Evolutionary conservation across 805 yeast genomes (phyloP).

Genomic region (Metschnikowia koreensis): DNA sequence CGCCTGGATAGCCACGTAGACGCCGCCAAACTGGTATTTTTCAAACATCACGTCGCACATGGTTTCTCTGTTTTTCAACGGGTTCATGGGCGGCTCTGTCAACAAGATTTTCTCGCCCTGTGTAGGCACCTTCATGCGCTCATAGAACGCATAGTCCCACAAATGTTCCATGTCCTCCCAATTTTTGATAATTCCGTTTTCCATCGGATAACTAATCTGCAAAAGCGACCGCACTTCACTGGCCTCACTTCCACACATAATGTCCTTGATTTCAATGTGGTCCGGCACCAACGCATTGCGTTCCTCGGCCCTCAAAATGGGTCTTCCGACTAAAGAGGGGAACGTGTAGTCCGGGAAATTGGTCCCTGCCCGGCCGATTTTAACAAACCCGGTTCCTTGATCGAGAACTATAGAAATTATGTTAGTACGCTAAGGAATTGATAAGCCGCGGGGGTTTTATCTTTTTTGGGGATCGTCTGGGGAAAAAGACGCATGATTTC

Average conservation of each 20-base stretch:
- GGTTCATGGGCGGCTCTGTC: conserved; percentile 99
- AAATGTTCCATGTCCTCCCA: conserved; percentile 99
- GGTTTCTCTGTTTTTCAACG: conserved; percentile 79
- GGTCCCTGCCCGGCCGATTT: conserved; percentile 94
- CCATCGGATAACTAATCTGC: conserved; percentile 97
- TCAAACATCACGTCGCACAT: conserved; percentile 95
- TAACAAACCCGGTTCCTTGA: conserved; percentile 98
- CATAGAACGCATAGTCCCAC: conserved; percentile 97
- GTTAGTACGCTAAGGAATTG: conserved; percentile 13
- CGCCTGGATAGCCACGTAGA: conserved; percentile 94
- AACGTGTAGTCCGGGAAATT: conserved; percentile 96
- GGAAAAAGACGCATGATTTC: neutral
- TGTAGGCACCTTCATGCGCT: conserved; percentile 77
- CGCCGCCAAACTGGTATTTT: conserved; percentile 85
- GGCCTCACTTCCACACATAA: conserved; percentile 98
- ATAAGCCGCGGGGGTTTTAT: neutral
- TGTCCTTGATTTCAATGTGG: conserved; percentile 79
- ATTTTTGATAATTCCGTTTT: conserved; percentile 90
- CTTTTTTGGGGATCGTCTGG: too few species aligned
- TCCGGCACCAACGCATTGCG: conserved; percentile 55
- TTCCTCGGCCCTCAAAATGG: conserved; percentile 95
- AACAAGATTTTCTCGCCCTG: conserved; percentile 75
- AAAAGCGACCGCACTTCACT: conserved; percentile 83
- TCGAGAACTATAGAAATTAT: conserved; percentile 63
- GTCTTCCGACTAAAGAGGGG: conserved; percentile 97